Evolutionary conservation across 2,329 filamentous ascomycete genomes (phyloP).

Genomic region (Aspergillus alliaceus): DNA sequence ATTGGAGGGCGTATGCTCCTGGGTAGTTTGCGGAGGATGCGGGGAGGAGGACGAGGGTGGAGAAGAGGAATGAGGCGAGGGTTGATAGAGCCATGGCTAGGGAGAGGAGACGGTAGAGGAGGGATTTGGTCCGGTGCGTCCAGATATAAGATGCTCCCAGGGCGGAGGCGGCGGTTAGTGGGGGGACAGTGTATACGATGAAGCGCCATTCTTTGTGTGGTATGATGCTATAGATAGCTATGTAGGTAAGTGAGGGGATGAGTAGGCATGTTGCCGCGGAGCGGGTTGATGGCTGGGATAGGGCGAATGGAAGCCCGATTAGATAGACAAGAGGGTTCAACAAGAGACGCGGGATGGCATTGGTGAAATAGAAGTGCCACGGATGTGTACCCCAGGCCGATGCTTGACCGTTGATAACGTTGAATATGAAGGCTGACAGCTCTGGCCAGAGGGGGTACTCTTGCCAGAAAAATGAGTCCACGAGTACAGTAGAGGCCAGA

Average conservation of each 20-base stretch:
- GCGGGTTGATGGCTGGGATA: slow-evolving; percentile 54
- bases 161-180: slow-evolving; percentile 74
- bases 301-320: slow-evolving; percentile 51
- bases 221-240: slow-evolving; percentile 78
- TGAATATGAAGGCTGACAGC: slow-evolving; percentile 84
- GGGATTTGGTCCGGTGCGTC: slow-evolving; percentile 62
- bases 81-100: slow-evolving; percentile 61
- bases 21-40: slow-evolving; percentile 91
- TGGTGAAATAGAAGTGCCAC: slow-evolving; percentile 82
- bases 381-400: slow-evolving; percentile 85
- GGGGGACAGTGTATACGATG: slow-evolving; percentile 82
- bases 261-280: slow-evolving; percentile 55
- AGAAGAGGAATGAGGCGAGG: slow-evolving; percentile 59
- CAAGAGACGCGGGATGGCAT: slow-evolving; percentile 77
- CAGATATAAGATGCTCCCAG: slow-evolving; percentile 72
- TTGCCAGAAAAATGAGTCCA: slow-evolving; percentile 97
- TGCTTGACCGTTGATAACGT: slow-evolving; percentile 79
- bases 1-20: slow-evolving; percentile 72
- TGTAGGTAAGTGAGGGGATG: slow-evolving; percentile 69
- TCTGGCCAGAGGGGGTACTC: slow-evolving; percentile 80
- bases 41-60: slow-evolving; percentile 69
- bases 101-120: slow-evolving; percentile 56
- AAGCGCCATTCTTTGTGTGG: slow-evolving; percentile 97
- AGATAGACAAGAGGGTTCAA: slow-evolving; percentile 71
- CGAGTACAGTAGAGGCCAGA: slow-evolving; percentile 66